A percentile compares a stretch with the other conserved stretches of the same genome.
phyloP scores from a whole-genome alignment of 768 basidiomycete genomes.

The Crassisporium funariophilum region DNA sequence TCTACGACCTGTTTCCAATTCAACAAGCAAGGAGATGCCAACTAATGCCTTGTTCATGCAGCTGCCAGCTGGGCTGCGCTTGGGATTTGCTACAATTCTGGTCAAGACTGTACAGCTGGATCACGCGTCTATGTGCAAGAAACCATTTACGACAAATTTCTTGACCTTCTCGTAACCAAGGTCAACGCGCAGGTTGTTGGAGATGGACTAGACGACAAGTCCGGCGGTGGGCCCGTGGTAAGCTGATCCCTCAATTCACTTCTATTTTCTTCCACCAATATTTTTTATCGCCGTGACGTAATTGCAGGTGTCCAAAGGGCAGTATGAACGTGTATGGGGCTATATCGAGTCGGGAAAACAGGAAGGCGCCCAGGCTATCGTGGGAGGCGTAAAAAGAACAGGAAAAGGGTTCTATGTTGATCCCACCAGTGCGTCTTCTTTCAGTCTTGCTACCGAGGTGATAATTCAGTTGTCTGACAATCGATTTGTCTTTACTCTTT shows the following conservation, averaged over 20 bases:
- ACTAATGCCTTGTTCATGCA: constrained; percentile 24
- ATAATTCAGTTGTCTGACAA: not conserved
- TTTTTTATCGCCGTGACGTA: constrained; percentile 4
- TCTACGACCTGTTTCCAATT: too few species aligned
- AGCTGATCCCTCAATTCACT: constrained; percentile 23
- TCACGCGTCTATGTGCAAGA: constrained; percentile 91
- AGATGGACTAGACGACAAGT: constrained; percentile 76
- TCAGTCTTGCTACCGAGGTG: not conserved
- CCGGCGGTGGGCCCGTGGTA: constrained; percentile 85
- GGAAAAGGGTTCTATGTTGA: constrained; percentile 88
- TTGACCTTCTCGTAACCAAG: constrained; percentile 63
- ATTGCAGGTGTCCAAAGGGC: constrained; percentile 72
- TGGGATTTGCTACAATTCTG: constrained; percentile 86
- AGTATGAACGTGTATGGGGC: constrained; percentile 83
- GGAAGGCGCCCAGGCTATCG: constrained; percentile 75
- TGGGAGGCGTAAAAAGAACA: constrained; percentile 80
- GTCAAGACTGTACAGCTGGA: constrained; percentile 94
- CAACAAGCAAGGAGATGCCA: not conserved
- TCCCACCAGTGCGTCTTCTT: constrained; percentile 70
- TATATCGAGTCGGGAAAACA: constrained; percentile 87
- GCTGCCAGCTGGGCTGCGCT: constrained; percentile 87
- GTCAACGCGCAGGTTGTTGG: constrained; percentile 74
- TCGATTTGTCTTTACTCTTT: constrained; percentile 1
- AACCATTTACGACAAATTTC: constrained; percentile 82
- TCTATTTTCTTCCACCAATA: not conserved